Conservation (phyloP, 768 basidiomycete species). For the Hirschioporus abietinus region DNA sequence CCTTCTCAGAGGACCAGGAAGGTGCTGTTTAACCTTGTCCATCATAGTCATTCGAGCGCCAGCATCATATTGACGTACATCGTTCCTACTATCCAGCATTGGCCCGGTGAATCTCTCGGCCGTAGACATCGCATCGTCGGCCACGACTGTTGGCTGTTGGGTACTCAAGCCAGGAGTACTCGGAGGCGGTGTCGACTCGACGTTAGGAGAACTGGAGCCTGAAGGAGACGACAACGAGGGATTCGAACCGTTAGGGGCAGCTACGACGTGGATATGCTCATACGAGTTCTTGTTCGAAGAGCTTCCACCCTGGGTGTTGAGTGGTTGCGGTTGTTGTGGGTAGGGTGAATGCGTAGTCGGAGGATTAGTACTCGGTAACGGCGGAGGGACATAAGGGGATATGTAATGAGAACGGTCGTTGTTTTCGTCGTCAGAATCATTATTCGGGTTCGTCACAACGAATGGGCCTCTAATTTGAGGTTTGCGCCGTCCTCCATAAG, state of each 20-base stretch:
- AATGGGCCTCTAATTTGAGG: background rate
- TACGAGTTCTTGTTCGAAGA: slow-evolving; percentile 35
- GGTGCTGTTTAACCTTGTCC: background rate
- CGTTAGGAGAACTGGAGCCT: slow-evolving; percentile 56
- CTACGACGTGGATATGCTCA: slow-evolving; percentile 18
- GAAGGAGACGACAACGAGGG: slow-evolving; percentile 67
- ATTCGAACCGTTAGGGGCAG: slow-evolving; percentile 37
- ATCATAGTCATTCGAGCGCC: background rate
- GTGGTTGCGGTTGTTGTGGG: slow-evolving; percentile 16
- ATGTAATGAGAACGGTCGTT: slow-evolving; percentile 9
- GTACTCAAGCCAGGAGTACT: slow-evolving; percentile 52
- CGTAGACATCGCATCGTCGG: background rate
- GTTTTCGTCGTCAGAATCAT: slow-evolving; percentile 7
- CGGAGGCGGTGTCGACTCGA: slow-evolving; percentile 69
- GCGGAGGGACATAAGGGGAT: slow-evolving; percentile 19
- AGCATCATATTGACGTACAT: slow-evolving; percentile 1
- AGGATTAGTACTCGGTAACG: slow-evolving; percentile 22
- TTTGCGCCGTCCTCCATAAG: background rate
- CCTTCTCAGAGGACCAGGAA: background rate
- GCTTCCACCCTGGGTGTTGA: slow-evolving; percentile 19
- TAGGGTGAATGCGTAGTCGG: slow-evolving; percentile 24
- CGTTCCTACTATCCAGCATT: background rate
- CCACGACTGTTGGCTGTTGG: slow-evolving; percentile 17
- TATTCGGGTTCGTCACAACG: background rate
- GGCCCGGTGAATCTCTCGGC: background rate